These are phyloP conservation scores for Wickerhamomyces sydowiorum DNA, from an alignment of 805 yeast genomes.

Conservation along the genomic window DNA sequence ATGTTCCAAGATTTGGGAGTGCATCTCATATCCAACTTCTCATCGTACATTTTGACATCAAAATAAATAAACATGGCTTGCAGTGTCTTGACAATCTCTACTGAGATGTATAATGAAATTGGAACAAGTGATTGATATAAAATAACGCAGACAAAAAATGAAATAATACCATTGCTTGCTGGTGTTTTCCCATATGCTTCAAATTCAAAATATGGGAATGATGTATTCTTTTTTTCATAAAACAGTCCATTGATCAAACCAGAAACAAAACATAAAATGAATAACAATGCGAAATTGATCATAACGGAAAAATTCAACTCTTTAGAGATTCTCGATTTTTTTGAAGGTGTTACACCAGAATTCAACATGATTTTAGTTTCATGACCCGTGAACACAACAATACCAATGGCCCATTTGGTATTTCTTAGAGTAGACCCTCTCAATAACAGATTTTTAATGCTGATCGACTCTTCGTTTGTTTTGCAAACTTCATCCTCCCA, in stretches of 20 bases:
- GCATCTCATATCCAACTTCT: conserved; percentile 68
- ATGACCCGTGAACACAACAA: conserved; percentile 70
- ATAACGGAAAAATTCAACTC: conserved; percentile 68
- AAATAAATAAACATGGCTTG: conserved; percentile 79
- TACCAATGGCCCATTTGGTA: conserved; percentile 76
- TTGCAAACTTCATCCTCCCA: conserved; percentile 30
- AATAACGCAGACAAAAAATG: conserved; percentile 71
- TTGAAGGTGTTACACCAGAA: conserved; percentile 74
- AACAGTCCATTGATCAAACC: conserved; percentile 67
- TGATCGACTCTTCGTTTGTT: conserved; percentile 48
- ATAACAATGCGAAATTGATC: conserved; percentile 57
- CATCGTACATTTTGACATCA: conserved; percentile 67
- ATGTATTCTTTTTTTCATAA: conserved; percentile 40
- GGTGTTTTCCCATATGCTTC: conserved; percentile 63
- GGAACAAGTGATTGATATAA: conserved; percentile 79
- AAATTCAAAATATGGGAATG: conserved; percentile 59
- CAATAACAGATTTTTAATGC: conserved; percentile 59
- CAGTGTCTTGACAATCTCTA: conserved; percentile 76
- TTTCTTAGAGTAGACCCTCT: conserved; percentile 74
- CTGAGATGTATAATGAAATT: conserved; percentile 73
- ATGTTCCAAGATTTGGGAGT: conserved; percentile 83
- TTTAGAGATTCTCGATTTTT: conserved; percentile 66
- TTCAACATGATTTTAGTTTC: conserved; percentile 79
- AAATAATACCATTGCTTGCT: conserved; percentile 59
- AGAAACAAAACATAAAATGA: conserved; percentile 59